Base-by-base conservation (phyloP, 805 yeast genomes). In the Saccharomycopsis fermentans region DNA sequence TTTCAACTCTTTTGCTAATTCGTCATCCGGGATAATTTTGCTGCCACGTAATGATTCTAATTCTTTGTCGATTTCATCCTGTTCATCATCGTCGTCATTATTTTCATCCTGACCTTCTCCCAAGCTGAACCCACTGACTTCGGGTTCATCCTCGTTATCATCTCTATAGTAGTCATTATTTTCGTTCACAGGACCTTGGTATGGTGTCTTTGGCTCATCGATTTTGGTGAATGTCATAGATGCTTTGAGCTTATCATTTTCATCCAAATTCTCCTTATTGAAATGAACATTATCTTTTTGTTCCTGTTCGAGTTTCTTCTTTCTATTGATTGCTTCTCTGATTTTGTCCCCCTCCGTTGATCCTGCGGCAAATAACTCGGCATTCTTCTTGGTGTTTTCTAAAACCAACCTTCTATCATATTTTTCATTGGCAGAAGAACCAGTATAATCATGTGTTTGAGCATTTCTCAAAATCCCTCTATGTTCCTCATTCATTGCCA, bases 171-270 rank as follows among this genome's bases (percentile, higher is more conserved):
- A 86, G 65, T 90, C 96, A 35, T 88, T 89, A 56, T 80, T 76
- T 59, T 73, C 76, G 66, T 86, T 84, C 29, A 88, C 86, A 0
- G 96, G 95, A 11, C 94, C 95, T 68, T 88, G 95, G 66, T 86
- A 91, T 4, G 97, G 97, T 0, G 97, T 91, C 74, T 91, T 91
- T 24, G 97, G 97, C 69, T 91, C 97, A 67, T 89, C 96, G 51
- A 91, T 89, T 65, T 84, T 83, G 32, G 88, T 84, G 24, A 90
- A 80, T 11, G 78, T 71, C 70, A 62, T 62, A 2, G 59, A 52
- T 9, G 62, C 61, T 51, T 62, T 62, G 37, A 62, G 52, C 82
- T 82, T 69, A 55, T 78, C 79, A 59, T 77, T 77, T 55, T 79
- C 80, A 55, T 78, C 80, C 57, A 91, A 70, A 66, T 91, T 91